Conservation (phyloP, 768 basidiomycete genomes). For the Hirschioporus abietinus region DNA sequence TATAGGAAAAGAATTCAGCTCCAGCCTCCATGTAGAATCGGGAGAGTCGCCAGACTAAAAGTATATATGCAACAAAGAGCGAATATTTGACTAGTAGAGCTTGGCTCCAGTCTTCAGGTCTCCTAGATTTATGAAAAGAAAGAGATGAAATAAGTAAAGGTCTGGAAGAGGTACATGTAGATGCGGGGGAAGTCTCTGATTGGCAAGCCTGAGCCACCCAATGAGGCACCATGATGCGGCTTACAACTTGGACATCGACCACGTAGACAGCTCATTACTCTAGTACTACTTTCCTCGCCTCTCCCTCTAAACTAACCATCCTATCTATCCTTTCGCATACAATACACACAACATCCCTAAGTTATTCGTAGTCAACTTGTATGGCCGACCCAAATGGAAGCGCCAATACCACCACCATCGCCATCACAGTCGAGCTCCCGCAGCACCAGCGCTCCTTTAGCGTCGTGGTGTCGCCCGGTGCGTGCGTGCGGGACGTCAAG, state of each 20-base stretch:
- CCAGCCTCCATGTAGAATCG: too few species aligned
- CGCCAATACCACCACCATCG: constrained; percentile 8
- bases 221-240: neutral
- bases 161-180: neutral
- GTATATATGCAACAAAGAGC: too few species aligned
- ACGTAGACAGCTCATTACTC: constrained; percentile 22
- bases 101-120: too few species aligned
- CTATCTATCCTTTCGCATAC: neutral
- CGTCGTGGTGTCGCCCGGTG: constrained; percentile 41
- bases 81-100: too few species aligned
- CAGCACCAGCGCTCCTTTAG: constrained; percentile 64
- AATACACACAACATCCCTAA: neutral
- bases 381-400: neutral
- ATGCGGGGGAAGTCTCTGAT: constrained; percentile 14
- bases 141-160: neutral
- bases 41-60: too few species aligned
- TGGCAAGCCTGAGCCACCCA: neutral
- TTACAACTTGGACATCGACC: neutral
- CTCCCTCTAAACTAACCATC: constrained; percentile 13
- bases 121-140: constrained; percentile 21
- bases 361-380: neutral
- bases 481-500: constrained; percentile 62
- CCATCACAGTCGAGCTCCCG: constrained; percentile 69
- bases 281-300: constrained; percentile 8
- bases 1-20: too few species aligned